Conservation (phyloP, 257 asterid genomes). For the Linaria vulgaris region DNA sequence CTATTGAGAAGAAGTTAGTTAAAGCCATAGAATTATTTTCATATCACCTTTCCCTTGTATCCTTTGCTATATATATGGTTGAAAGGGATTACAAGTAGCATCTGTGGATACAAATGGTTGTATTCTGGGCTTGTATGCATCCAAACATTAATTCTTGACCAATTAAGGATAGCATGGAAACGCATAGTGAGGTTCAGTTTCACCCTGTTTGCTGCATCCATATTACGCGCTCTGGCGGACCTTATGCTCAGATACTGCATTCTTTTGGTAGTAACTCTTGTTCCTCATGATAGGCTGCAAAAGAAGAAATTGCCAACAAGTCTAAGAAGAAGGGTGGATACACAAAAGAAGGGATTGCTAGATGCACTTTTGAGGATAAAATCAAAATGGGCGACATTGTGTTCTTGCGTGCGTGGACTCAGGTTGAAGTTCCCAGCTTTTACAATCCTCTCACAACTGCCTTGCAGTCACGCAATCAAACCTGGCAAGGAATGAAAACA, state of each 20-base stretch:
- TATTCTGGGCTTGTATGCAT: too few species aligned
- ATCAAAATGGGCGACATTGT: conserved; percentile 90
- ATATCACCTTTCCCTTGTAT: too few species aligned
- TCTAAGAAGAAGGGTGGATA: conserved; percentile 73
- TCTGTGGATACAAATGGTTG: too few species aligned
- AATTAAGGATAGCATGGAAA: too few species aligned
- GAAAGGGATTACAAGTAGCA: too few species aligned
- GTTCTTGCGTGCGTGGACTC: conserved; percentile 97
- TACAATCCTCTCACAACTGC: conserved; percentile 92
- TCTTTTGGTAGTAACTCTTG: neutral
- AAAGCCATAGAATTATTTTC: too few species aligned
- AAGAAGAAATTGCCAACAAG: conserved; percentile 79
- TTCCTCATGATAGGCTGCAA: conserved; percentile 61
- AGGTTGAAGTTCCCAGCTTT: conserved; percentile 83
- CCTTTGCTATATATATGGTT: too few species aligned
- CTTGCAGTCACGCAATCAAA: conserved; percentile 74
- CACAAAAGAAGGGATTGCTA: conserved; percentile 81
- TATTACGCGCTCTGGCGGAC: neutral
- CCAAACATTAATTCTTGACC: too few species aligned
- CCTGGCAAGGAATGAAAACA: conserved; percentile 95
- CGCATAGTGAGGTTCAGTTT: too few species aligned
- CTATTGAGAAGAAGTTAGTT: too few species aligned
- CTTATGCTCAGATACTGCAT: neutral
- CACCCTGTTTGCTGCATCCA: too few species aligned
- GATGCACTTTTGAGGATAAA: conserved; percentile 97